Evolutionary conservation across 352 stramenopile genomes (phyloP).

Genomic region (Phytophthora tubulina): DNA sequence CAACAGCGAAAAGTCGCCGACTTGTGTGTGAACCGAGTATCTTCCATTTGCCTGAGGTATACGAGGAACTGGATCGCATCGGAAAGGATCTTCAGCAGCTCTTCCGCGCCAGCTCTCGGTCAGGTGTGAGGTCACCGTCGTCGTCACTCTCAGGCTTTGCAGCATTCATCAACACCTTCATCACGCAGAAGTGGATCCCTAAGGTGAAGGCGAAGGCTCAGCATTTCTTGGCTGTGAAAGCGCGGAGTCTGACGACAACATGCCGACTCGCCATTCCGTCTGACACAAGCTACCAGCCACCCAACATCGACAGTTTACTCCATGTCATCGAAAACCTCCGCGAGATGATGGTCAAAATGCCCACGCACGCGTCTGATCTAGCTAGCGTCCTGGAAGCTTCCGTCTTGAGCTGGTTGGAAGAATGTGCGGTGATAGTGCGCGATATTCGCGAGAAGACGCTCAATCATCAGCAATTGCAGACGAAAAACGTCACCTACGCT

Average conservation of each 20-base stretch:
- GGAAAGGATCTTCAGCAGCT: conserved; percentile 70
- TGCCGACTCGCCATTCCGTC: conserved; percentile 68
- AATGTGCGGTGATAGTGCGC: conserved; percentile 74
- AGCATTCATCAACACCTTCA: conserved; percentile 74
- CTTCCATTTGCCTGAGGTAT: conserved; percentile 80
- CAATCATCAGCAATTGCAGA: conserved; percentile 72
- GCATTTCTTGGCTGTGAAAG: conserved; percentile 70
- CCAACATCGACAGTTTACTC: conserved; percentile 80
- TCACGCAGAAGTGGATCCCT: conserved; percentile 78
- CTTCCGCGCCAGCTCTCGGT: conserved; percentile 32
- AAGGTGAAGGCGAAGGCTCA: conserved; percentile 79
- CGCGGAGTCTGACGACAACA: conserved; percentile 50
- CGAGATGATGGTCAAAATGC: conserved; percentile 81
- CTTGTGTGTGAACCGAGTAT: conserved; percentile 78
- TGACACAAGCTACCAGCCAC: conserved; percentile 80
- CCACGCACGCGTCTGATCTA: conserved; percentile 65
- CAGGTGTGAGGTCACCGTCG: conserved; percentile 9
- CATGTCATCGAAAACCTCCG: conserved; percentile 73
- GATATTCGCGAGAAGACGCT: conserved; percentile 82
- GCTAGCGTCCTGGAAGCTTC: conserved; percentile 71
- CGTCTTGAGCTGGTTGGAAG: conserved; percentile 75
- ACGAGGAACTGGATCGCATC: conserved; percentile 74
- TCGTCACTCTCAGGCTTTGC: conserved; percentile 47
- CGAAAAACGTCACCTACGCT: conserved; percentile 57
- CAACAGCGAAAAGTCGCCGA: conserved; percentile 20